Conservation (phyloP, 2,329 filamentous ascomycete species). For the Cercospora zeina region DNA sequence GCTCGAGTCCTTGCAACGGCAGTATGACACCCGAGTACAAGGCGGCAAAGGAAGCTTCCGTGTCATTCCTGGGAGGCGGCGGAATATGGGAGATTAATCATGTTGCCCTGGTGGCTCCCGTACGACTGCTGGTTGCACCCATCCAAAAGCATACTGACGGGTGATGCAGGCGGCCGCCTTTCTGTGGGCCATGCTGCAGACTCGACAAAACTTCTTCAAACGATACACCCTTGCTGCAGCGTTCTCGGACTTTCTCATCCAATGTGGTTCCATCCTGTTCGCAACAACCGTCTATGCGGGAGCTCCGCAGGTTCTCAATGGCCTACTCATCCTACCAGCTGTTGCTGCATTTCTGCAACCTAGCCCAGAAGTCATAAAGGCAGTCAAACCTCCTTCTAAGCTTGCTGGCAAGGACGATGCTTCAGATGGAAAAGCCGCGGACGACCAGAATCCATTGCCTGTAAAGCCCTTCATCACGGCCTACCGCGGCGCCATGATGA, state of each 20-base stretch:
- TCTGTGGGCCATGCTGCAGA: slow-evolving; percentile 86
- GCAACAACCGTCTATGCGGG: slow-evolving; percentile 82
- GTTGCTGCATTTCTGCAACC: slow-evolving; percentile 49
- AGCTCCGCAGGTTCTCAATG: slow-evolving; percentile 69
- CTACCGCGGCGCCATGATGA: slow-evolving; percentile 88
- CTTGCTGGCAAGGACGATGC: slow-evolving; percentile 27
- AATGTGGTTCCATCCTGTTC: slow-evolving; percentile 77
- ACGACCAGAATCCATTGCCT: slow-evolving; percentile 58
- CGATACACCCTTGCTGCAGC: slow-evolving; percentile 68
- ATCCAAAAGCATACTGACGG: slow-evolving; percentile 35
- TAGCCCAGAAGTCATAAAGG: slow-evolving; percentile 44
- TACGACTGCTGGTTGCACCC: slow-evolving; percentile 50
- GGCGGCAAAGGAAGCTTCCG: slow-evolving; percentile 89
- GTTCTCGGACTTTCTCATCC: slow-evolving; percentile 81
- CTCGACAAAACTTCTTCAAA: slow-evolving; percentile 78
- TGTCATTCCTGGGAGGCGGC: slow-evolving; percentile 85
- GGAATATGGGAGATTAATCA: slow-evolving; percentile 81
- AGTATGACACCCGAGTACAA: slow-evolving; percentile 66
- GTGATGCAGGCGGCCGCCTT: slow-evolving; percentile 69
- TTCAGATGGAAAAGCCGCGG: slow-evolving; percentile 26
- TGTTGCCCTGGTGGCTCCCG: slow-evolving; percentile 81
- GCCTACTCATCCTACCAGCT: slow-evolving; percentile 72
- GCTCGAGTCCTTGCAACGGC: slow-evolving; percentile 3
- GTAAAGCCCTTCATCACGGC: slow-evolving; percentile 89
- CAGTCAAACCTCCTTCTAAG: slow-evolving; percentile 27